Conservation (phyloP, 1,284 basidiomycete genomes). For the Apiotrichum sp. region DNA sequence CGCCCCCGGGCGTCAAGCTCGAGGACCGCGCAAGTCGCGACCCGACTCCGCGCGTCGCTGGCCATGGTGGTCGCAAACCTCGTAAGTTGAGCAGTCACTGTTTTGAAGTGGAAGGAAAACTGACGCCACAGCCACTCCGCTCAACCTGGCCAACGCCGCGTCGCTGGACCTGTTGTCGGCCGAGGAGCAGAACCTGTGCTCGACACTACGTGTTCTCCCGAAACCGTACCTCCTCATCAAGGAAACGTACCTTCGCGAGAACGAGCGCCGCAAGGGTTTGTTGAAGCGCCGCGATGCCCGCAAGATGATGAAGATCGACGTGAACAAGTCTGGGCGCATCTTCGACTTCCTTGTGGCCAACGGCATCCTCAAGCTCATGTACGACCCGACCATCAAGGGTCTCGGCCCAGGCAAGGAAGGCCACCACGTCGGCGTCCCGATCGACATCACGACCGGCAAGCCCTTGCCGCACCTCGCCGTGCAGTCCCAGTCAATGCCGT, state of each 20-base stretch:
- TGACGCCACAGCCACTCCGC: constrained; percentile 49
- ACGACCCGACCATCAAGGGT: constrained; percentile 35
- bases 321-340: constrained; percentile 80
- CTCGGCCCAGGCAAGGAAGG: constrained; percentile 26
- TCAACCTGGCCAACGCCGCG: constrained; percentile 79
- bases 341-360: constrained; percentile 69
- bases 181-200: constrained; percentile 82
- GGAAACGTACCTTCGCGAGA: constrained; percentile 83
- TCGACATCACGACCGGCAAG: constrained; percentile 13
- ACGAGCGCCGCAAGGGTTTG: constrained; percentile 78
- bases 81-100: constrained; percentile 6
- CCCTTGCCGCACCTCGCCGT: constrained; percentile 1
- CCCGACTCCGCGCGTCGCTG: constrained; percentile 27
- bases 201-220: constrained; percentile 76
- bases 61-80: constrained; percentile 27
- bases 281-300: constrained; percentile 76
- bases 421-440: constrained; percentile 17
- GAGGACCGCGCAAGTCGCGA: constrained; percentile 28
- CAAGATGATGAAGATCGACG: constrained; percentile 80
- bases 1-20: constrained; percentile 17
- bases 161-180: constrained; percentile 78
- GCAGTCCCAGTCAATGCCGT: not conserved
- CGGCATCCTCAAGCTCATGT: constrained; percentile 40
- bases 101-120: constrained; percentile 8
- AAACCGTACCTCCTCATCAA: constrained; percentile 90